Base-by-base conservation (phyloP, 1,139 yeast species). In the Saccharomyces hybrid region DNA sequence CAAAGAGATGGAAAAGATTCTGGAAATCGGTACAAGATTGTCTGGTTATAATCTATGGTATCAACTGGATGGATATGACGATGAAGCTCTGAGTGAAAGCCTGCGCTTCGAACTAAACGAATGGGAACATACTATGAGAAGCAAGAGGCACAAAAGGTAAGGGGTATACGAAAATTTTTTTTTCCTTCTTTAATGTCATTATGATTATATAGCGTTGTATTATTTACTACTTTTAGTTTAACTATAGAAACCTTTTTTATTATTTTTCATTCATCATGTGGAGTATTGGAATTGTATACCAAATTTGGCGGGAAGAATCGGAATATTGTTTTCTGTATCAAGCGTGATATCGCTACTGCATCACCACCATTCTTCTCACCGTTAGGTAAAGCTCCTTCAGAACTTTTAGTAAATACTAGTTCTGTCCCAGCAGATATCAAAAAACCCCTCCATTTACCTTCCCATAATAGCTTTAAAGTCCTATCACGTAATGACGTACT, bases 371-470 rank as follows among this genome's bases (percentile, higher is more conserved):
- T 32, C 16, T 28, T 34, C 7, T 42, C 46, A 12, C 11, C 44
- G 6, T 14, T 12, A 26, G n/a, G 21, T n/a, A 11, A 47, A 26
- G 29, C 44, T 44, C 21, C 12, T 29, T 27, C 9, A 52, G 44
- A 31, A 31, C 52, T 4, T 51, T 16, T 32, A 52, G 56, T 32
- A 47, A 49, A 42, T 46, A 56, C 49, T 12, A 68, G 52, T 52
- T 79, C 81, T 2, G 84, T 77, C 0, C 98, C 98, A 1, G 93
- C 80, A 53, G 90, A 83, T 4, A 91, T 76, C 53, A 93, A 69
- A 64, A 93, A 86, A 52, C 89, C 96, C 64, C 86, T 83, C 64
- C 81, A 81, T 59, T 88, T 78, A 0, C 98, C 97, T 65, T 88
- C 97, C 97, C 98, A 93, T 42, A 88, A 71, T 4, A 90, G 54